These are phyloP conservation scores for Phytophthora tentaculata DNA, from an alignment of 352 stramenopile genomes.

Conservation along the genomic window DNA sequence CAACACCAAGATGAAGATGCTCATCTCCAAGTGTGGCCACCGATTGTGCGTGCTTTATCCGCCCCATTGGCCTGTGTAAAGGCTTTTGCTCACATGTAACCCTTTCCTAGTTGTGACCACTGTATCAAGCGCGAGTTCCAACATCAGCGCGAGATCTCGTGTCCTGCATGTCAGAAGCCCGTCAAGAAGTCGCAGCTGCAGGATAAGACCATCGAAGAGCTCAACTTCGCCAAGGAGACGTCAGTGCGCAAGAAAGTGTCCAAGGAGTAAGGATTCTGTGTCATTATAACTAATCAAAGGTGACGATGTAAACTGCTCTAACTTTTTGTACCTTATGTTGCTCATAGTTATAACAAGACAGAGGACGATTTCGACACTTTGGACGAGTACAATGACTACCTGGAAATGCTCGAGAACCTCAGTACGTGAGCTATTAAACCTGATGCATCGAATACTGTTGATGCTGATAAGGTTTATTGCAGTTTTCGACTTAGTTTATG, in stretches of 20 bases:
- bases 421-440: conserved; percentile 44
- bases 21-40: conserved; percentile 91
- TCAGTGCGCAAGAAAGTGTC: conserved; percentile 87
- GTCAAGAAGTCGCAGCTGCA: conserved; percentile 91
- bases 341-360: conserved; percentile 85
- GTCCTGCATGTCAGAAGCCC: conserved; percentile 76
- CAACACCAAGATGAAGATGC: conserved; percentile 93
- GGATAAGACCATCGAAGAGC: conserved; percentile 90
- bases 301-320: not conserved
- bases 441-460: not conserved
- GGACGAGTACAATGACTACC: conserved; percentile 89
- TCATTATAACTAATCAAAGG: conserved; percentile 20
- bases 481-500: conserved; percentile 90
- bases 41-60: conserved; percentile 70
- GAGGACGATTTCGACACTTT: conserved; percentile 89
- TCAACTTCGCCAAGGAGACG: conserved; percentile 89
- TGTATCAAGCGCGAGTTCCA: conserved; percentile 91
- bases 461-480: conserved; percentile 17
- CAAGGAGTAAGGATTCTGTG: conserved; percentile 61
- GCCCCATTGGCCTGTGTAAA: not conserved
- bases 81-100: not conserved
- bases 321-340: conserved; percentile 1
- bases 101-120: conserved; percentile 66
- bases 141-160: conserved; percentile 87
- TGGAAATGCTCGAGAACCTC: conserved; percentile 86